Conservation (phyloP, 345 rosid genomes). For the Populus alba region DNA sequence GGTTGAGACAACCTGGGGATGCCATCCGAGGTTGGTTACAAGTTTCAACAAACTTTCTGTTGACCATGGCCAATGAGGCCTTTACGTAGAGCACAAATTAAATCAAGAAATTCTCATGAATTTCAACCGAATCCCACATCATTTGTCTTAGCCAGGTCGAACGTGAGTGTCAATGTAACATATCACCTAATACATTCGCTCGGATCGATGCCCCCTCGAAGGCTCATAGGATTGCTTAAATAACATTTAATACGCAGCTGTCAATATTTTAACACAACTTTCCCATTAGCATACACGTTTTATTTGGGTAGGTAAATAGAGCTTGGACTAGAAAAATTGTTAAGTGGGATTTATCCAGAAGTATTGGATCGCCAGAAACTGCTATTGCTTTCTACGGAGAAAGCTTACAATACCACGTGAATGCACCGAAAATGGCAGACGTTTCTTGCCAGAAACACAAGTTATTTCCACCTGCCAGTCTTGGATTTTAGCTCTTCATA, state of each 20-base stretch:
- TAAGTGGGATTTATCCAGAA: neutral
- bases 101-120: neutral
- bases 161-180: constrained; percentile 30
- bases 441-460: neutral
- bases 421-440: neutral
- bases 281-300: neutral
- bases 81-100: constrained; percentile 19
- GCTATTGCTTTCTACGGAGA: neutral
- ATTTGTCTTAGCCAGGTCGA: constrained; percentile 26
- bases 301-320: neutral
- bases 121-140: constrained; percentile 16
- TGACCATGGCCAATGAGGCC: constrained; percentile 1
- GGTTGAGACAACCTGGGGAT: neutral
- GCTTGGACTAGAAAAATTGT: neutral
- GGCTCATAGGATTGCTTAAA: constrained; percentile 13
- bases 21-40: neutral
- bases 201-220: neutral
- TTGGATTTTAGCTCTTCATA: neutral
- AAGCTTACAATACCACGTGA: neutral
- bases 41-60: constrained; percentile 11
- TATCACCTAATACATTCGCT: constrained; percentile 23
- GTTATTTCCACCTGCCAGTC: neutral
- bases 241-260: neutral
- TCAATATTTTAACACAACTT: neutral
- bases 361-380: neutral